Evolutionary conservation across 371 early-diverging fungal species (phyloP), one percentile per base, ranked within the genome.

Genomic region (Syncephalastrum monosporum): DNA sequence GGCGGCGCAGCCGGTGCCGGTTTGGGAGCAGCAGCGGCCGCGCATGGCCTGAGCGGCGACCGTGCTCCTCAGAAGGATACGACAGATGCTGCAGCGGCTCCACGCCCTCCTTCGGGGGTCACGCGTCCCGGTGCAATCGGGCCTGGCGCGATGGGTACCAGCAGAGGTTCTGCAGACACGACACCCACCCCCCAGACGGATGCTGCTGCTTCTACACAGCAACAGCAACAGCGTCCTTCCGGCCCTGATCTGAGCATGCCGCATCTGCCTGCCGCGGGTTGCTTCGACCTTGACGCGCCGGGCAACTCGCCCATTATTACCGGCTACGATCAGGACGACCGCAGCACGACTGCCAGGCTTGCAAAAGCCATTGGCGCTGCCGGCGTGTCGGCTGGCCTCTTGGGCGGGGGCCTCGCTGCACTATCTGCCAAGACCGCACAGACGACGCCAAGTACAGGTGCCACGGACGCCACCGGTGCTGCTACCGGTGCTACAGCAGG

Each of bases 251-350:
- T 33, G 12, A 33, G 6, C 16, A 52, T 46, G 59, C 59, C 59
- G 6, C n/a, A 38, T 4, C 45, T 60, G 10, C 60, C 60, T 4
- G 42, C 53, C 12, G 60, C 60, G 10, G 60, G 60, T 47, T 38
- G 38, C 8, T 60, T 53, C 43, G 60, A 60, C 25, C 21, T 48
- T 16, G 60, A 60, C 42, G 60, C 60, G 8, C 44, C 60, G 5
- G 60, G 60, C 24, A 60, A 60, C 19, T 17, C 60, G 5, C 53
- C 47, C 4, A 43, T 60, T 19, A 60, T 60, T 15, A 60, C 60
- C 12, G 60, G 60, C 3, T 60, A 60, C 29, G 54, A 60, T 29
- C 47, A 53, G 42, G 60, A 60, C 25, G 19, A 25, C 48, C 60
- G 60, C 17, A 60, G 54, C 21, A 44, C 49, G 15, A 60, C 53